phyloP scores from a whole-genome alignment of 495 filamentous ascomycete genomes.

The Cenococcum geophilum region DNA sequence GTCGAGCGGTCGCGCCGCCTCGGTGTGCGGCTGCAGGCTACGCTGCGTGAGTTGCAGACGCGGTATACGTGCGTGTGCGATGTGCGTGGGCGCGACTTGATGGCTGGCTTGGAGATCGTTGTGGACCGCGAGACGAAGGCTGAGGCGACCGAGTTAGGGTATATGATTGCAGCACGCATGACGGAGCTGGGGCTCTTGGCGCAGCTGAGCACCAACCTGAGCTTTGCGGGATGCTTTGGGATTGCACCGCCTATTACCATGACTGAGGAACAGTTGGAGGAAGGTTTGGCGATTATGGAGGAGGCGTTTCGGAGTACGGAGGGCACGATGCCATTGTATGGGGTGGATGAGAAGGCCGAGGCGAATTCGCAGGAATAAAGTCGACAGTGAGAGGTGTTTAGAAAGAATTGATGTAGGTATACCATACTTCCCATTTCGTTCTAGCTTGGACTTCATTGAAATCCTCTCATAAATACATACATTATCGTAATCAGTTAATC shows the following conservation, averaged over 20 bases:
- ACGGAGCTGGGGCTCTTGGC: constrained; percentile 49
- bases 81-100: constrained; percentile 49
- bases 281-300: constrained; percentile 46
- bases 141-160: constrained; percentile 44
- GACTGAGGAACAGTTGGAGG: constrained; percentile 45
- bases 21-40: constrained; percentile 42
- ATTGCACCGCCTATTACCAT: constrained; percentile 55
- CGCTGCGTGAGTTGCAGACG: constrained; percentile 40
- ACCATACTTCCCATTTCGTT: too few relatives aligned
- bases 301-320: constrained; percentile 38
- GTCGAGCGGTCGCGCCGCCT: constrained; percentile 38
- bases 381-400: too few relatives aligned
- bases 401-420: too few relatives aligned
- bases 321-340: constrained; percentile 28
- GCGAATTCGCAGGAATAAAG: too few relatives aligned
- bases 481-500: too few relatives aligned
- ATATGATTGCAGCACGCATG: constrained; percentile 42
- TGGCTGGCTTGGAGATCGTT: constrained; percentile 52
- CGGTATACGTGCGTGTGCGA: constrained; percentile 53
- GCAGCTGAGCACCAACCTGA: constrained; percentile 46
- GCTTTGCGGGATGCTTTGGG: constrained; percentile 51
- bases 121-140: constrained; percentile 41
- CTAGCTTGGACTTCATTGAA: too few relatives aligned
- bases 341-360: not conserved
- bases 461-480: too few relatives aligned